Base-by-base conservation (phyloP, 371 early-diverging fungal species). In the Thermomucor indicae-seudaticae region DNA sequence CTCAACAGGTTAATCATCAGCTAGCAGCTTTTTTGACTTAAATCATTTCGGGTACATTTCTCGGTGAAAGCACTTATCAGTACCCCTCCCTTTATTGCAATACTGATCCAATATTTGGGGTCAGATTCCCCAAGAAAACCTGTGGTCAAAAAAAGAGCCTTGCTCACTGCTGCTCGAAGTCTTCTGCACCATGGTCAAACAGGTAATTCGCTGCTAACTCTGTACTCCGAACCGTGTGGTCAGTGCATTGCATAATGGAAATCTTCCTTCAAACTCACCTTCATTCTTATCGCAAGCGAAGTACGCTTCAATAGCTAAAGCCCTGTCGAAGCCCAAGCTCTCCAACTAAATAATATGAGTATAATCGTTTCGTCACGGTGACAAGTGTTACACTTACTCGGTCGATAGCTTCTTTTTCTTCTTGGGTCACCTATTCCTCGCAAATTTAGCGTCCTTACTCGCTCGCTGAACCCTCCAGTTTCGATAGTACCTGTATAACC, bases 271-370 rank as follows among this genome's bases (percentile, higher is more conserved):
- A 20, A 27, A 16, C 29, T 34, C 68, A 71, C 75, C 75, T 80
- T 98, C 98, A 69, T 97, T 92, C 70, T 93, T 94, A 56, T 98
- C 98, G 64, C 98, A 98, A 8, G 94, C 94, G 64, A 98, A 81
- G 71, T 82, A 98, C 23, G 97, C 98, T 73, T 95, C 93, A 52
- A 94, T 83, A 22, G 84, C 98, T 12, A 68, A 49, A 43, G 69
- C 75, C 34, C 92, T 78, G 46, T 83, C 84, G 64, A 98, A 97
- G 10, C 98, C 98, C 34, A 97, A 72, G n/a, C 75, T 90, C 57
- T 79, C 84, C 64, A 97, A 71, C 87, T 89, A 72, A 24, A 34
- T 6, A 35, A 31, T 1, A 34, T 27, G 31, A n/a, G 24, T 28
- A 42, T 5, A 25, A 7, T 10, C 6, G 7, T 12, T 16, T 29